Conservation (phyloP, 495 filamentous ascomycete genomes). For the Podospora appendiculata region DNA sequence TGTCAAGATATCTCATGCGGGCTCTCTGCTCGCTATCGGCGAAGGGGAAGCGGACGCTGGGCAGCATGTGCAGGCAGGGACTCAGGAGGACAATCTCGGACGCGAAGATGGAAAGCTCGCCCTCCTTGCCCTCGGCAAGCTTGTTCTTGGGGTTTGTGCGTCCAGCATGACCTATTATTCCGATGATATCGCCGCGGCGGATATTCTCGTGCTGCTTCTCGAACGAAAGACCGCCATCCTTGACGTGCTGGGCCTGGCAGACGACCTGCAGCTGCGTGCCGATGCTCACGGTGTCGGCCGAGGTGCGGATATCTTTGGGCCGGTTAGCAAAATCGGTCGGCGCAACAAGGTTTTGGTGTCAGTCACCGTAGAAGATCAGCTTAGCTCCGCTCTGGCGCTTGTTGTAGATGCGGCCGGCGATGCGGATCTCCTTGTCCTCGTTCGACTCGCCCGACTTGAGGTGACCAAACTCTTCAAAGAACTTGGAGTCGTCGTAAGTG, state of each 20-base stretch:
- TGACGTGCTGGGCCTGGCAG: conserved; percentile 71
- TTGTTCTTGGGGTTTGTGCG: conserved; percentile 84
- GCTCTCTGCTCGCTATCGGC: conserved; percentile 89
- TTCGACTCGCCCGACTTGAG: conserved; percentile 81
- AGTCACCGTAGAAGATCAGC: conserved; percentile 70
- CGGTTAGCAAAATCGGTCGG: neutral
- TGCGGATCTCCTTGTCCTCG: conserved; percentile 60
- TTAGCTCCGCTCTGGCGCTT: conserved; percentile 76
- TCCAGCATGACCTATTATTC: conserved; percentile 80
- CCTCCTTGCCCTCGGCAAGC: conserved; percentile 54
- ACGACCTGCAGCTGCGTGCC: conserved; percentile 85
- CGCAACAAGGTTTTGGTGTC: neutral
- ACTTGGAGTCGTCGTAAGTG: conserved; percentile 68
- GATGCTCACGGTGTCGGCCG: conserved; percentile 29
- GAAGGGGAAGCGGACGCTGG: conserved; percentile 85
- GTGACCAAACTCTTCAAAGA: conserved; percentile 62
- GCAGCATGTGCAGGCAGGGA: conserved; percentile 90
- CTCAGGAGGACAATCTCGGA: conserved; percentile 75
- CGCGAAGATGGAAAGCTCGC: conserved; percentile 92
- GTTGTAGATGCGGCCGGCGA: conserved; percentile 84
- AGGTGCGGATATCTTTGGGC: conserved; percentile 57
- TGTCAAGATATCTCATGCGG: conserved; percentile 85
- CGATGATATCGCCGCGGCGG: conserved; percentile 85
- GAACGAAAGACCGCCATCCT: conserved; percentile 54
- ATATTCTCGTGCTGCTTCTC: conserved; percentile 84